Conservation (phyloP, 2,329 filamentous ascomycete species). For the Aspergillus phoenicis region DNA sequence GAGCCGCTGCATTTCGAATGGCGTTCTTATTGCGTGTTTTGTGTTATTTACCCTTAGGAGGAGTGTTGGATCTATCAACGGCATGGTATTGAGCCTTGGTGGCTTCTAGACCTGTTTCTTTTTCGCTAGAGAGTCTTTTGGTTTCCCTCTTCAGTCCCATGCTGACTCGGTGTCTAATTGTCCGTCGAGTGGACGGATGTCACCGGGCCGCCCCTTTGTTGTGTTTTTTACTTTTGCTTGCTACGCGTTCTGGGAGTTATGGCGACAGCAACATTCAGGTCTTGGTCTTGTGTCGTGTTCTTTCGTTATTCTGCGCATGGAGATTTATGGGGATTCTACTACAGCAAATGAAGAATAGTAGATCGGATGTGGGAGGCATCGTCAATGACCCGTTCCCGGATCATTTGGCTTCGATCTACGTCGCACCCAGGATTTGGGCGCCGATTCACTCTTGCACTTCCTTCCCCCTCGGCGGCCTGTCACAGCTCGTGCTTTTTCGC, state of each 20-base stretch:
- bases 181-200: constrained; percentile 8
- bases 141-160: constrained; percentile 12
- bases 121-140: constrained; percentile 25
- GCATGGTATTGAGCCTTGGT: constrained; percentile 26
- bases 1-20: constrained; percentile 48
- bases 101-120: constrained; percentile 28
- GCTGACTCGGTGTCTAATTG: background rate
- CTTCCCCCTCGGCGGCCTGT: constrained; percentile 10
- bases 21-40: constrained; percentile 28
- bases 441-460: constrained; percentile 17
- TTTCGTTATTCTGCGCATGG: constrained; percentile 17
- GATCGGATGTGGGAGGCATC: constrained; percentile 17
- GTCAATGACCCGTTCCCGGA: constrained; percentile 7
- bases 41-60: constrained; percentile 22
- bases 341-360: constrained; percentile 15
- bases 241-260: constrained; percentile 24
- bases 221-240: constrained; percentile 11
- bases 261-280: constrained; percentile 18
- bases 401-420: constrained; percentile 27
- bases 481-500: constrained; percentile 18
- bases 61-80: constrained; percentile 26
- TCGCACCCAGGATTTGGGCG: constrained; percentile 19
- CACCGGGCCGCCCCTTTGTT: constrained; percentile 14
- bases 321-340: constrained; percentile 19
- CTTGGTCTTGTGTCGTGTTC: constrained; percentile 14